Conservation (phyloP, 2,329 filamentous ascomycete species). For the Lecanicillium sp. region DNA sequence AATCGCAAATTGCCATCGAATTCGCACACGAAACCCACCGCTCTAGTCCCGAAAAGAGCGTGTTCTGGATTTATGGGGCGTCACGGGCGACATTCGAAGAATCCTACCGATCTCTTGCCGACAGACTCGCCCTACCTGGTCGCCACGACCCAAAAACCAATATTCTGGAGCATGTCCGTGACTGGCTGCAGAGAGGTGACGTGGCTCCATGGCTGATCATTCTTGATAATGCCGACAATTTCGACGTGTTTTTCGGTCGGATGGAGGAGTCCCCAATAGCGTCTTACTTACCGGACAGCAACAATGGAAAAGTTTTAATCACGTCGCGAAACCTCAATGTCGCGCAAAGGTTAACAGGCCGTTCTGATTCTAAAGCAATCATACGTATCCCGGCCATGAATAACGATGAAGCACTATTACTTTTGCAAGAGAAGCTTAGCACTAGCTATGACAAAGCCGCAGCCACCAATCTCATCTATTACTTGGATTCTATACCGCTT, state of each 20-base stretch:
- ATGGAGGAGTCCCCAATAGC: conserved; percentile 6
- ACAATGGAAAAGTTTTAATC: conserved; percentile 10
- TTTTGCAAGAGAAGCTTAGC: conserved; percentile 6
- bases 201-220: conserved; percentile 12
- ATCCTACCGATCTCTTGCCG: conserved; percentile 9
- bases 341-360: conserved; percentile 10
- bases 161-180: conserved; percentile 10
- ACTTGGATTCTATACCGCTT: conserved; percentile 17
- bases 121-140: conserved; percentile 6
- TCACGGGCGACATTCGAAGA: conserved; percentile 9
- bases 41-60: conserved; percentile 2
- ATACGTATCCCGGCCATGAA: conserved; percentile 4
- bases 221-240: conserved; percentile 13
- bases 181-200: conserved; percentile 12
- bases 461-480: neutral
- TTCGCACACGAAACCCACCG: conserved; percentile 8
- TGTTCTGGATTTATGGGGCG: conserved; percentile 12
- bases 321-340: conserved; percentile 12
- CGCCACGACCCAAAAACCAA: conserved; percentile 8
- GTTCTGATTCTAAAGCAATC: conserved; percentile 5
- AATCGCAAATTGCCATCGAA: conserved; percentile 13
- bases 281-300: conserved; percentile 11
- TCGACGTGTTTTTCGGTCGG: conserved; percentile 5
- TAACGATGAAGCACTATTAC: conserved; percentile 1
- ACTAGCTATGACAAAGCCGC: neutral